Evolutionary conservation across 495 filamentous ascomycete genomes (phyloP).

Genomic region (Talaromyces wortmannii): DNA sequence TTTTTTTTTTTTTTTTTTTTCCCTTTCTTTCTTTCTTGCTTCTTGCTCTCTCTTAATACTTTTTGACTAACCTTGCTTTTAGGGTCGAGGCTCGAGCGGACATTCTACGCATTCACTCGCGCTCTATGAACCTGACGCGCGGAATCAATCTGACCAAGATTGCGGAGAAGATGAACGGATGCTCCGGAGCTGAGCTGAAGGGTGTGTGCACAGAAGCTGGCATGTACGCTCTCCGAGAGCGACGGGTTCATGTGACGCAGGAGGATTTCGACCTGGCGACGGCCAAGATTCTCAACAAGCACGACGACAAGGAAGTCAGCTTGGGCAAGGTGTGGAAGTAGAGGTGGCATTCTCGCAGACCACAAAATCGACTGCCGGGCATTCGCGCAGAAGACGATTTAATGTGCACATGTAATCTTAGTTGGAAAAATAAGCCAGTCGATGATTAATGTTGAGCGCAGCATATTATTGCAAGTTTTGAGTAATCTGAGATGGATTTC

Average conservation of each 20-base stretch:
- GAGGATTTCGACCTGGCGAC: slow-evolving; percentile 99
- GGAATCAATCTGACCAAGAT: slow-evolving; percentile 98
- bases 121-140: slow-evolving; percentile 96
- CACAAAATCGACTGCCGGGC: too few species aligned
- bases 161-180: slow-evolving; percentile 99
- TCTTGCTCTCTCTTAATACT: neutral
- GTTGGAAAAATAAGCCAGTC: too few species aligned
- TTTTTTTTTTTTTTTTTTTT: neutral
- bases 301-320: slow-evolving; percentile 94
- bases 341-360: slow-evolving; percentile 4
- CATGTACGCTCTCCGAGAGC: slow-evolving; percentile 94
- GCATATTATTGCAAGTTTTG: too few species aligned
- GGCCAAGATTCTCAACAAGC: slow-evolving; percentile 99
- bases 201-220: slow-evolving; percentile 95
- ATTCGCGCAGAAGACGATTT: neutral
- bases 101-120: slow-evolving; percentile 92
- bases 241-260: slow-evolving; percentile 95
- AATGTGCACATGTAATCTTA: neutral
- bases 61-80: slow-evolving; percentile 4
- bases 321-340: slow-evolving; percentile 94
- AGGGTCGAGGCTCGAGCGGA: slow-evolving; percentile 92
- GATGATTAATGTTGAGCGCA: too few species aligned
- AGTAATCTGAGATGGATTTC: too few species aligned
- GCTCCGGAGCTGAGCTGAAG: slow-evolving; percentile 94
- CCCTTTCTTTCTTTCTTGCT: neutral